These are phyloP conservation scores for Gnaphalium uliginosum DNA, from an alignment of 129 eudicot genomes.

Conservation along the genomic window DNA sequence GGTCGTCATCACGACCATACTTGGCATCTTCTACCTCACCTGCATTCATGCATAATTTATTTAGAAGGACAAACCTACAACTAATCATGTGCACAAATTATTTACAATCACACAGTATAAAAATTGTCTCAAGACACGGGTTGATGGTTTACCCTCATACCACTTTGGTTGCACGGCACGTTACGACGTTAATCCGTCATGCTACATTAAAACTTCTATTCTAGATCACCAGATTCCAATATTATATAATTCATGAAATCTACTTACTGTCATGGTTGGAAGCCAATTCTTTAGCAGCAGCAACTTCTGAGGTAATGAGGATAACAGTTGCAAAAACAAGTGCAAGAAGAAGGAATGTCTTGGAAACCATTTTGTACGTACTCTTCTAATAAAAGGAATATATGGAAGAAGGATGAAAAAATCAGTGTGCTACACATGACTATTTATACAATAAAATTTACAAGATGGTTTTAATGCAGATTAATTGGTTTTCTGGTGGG, in stretches of 20 bases:
- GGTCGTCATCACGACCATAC: conserved; percentile 15
- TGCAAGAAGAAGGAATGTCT: conserved; percentile 27
- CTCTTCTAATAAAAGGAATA: not conserved
- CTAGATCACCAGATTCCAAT: too few species aligned
- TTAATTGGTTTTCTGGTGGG: conserved; percentile 29
- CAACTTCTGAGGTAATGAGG: conserved; percentile 35
- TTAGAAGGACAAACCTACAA: too few species aligned
- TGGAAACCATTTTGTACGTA: conserved; percentile 24
- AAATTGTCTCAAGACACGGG: too few species aligned
- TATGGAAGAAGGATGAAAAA: conserved; percentile 20
- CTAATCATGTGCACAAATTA: not conserved
- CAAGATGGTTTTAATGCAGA: conserved; percentile 4
- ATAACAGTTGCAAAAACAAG: conserved; percentile 30
- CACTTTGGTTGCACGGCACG: too few species aligned
- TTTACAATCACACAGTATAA: too few species aligned
- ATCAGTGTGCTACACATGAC: not conserved
- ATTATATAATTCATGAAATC: not conserved
- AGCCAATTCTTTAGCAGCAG: conserved; percentile 32
- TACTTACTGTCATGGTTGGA: conserved; percentile 30
- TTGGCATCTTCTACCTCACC: conserved; percentile 25
- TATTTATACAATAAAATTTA: conserved; percentile 28
- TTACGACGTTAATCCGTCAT: too few species aligned
- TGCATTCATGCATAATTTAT: not conserved
- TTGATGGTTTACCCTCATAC: too few species aligned
- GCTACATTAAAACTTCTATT: too few species aligned